A percentile compares a stretch with the other conserved stretches of the same genome.
phyloP scores from a whole-genome alignment of 148 eudicot species.

The Tetragonia tetragonoides region DNA sequence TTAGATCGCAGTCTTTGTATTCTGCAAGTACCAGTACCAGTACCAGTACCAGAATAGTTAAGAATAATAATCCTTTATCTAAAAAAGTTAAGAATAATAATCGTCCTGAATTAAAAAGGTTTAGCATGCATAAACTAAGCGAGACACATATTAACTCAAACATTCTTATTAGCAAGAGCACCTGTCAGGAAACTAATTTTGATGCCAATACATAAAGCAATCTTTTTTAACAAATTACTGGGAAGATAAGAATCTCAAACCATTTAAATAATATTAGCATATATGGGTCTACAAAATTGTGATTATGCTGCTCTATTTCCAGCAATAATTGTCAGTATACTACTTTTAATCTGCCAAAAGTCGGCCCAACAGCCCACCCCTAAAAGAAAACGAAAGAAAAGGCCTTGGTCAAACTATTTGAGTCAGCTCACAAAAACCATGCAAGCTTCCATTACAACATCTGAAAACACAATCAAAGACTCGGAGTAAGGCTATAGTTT shows the following conservation, averaged over 20 bases:
- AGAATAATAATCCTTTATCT: too few species aligned
- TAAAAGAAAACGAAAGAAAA: too few species aligned
- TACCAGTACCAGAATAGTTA: conserved; percentile 8
- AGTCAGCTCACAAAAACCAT: background rate
- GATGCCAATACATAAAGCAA: background rate
- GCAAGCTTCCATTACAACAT: background rate
- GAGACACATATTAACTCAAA: background rate
- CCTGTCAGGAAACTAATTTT: background rate
- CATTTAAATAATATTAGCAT: background rate
- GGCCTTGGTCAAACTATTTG: background rate
- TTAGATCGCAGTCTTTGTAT: conserved; percentile 49
- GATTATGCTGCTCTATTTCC: background rate
- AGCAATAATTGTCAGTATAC: too few species aligned
- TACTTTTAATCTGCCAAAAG: too few species aligned
- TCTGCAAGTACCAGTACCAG: conserved; percentile 40
- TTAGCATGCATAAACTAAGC: background rate
- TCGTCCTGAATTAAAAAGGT: background rate
- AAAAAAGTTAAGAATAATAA: background rate
- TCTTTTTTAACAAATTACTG: background rate
- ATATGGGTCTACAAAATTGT: background rate
- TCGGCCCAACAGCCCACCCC: too few species aligned
- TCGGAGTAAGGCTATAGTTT: background rate
- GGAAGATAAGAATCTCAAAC: background rate
- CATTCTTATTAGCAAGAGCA: background rate
- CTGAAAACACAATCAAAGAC: background rate